Evolutionary conservation across 352 stramenopile species (phyloP).

Genomic region (Globisporangium takayamanum): DNA sequence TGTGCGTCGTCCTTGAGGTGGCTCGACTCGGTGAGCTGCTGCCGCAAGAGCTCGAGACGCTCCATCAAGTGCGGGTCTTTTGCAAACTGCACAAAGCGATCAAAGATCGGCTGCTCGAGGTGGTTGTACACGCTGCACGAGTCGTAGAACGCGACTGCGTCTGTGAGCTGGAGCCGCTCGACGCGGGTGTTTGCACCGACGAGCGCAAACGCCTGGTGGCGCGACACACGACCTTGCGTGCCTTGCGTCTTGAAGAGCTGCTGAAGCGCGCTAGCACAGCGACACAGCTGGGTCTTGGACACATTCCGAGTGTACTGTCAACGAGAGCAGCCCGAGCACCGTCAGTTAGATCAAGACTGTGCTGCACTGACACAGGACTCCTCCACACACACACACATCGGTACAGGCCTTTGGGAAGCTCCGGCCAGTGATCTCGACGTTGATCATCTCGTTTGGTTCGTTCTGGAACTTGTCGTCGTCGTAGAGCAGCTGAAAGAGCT

Average conservation of each 20-base stretch:
- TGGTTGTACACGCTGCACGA: constrained; percentile 52
- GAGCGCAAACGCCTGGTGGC: constrained; percentile 51
- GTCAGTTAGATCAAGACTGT: neutral
- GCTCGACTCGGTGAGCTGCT: constrained; percentile 44
- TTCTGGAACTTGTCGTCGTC: constrained; percentile 46
- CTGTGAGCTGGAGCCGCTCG: constrained; percentile 58
- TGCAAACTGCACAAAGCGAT: constrained; percentile 55
- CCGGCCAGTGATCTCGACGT: constrained; percentile 45
- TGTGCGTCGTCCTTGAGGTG: constrained; percentile 41
- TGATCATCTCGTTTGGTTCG: constrained; percentile 36
- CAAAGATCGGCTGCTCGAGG: constrained; percentile 59
- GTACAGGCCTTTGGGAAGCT: constrained; percentile 65
- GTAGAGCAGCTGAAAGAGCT: constrained; percentile 63
- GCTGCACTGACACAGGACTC: too few species aligned
- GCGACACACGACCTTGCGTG: constrained; percentile 18
- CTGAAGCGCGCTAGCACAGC: constrained; percentile 39
- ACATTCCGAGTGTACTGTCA: constrained; percentile 38
- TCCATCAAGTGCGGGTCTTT: constrained; percentile 64
- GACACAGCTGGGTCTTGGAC: constrained; percentile 44
- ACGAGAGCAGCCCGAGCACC: neutral
- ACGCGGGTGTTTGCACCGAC: constrained; percentile 21
- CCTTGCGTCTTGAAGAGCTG: constrained; percentile 38
- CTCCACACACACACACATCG: neutral
- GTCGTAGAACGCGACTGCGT: constrained; percentile 57
- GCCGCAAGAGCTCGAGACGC: constrained; percentile 32